Conservation (phyloP, 805 yeast genomes). For the Schwanniomyces sp. region DNA sequence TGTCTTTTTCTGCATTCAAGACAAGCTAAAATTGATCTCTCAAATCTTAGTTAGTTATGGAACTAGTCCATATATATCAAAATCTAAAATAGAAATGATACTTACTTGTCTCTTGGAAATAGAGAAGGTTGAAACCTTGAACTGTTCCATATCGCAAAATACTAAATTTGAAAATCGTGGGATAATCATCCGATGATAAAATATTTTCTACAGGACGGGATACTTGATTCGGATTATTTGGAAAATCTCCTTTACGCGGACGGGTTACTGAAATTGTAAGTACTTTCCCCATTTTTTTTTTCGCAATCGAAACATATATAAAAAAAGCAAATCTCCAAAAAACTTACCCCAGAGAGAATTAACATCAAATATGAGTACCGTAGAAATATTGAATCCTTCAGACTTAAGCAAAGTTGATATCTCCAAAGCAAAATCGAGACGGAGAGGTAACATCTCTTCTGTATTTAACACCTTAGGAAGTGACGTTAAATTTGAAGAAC, state of each 20-base stretch:
- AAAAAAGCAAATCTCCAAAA: not conserved
- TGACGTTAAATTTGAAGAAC: not conserved
- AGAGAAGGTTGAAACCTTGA: too few species aligned
- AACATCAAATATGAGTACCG: not conserved
- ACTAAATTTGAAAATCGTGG: too few species aligned
- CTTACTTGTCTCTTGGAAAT: too few species aligned
- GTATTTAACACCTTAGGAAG: conserved; percentile 7
- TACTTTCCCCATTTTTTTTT: not conserved
- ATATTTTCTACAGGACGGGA: not conserved
- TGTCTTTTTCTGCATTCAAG: too few species aligned
- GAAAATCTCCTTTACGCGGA: too few species aligned
- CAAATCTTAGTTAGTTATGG: too few species aligned
- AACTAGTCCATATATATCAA: too few species aligned
- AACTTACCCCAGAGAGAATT: not conserved
- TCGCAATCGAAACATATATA: not conserved
- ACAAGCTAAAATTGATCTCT: too few species aligned
- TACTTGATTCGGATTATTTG: too few species aligned
- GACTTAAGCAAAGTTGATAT: conserved; percentile 4
- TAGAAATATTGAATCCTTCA: not conserved
- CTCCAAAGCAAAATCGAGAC: conserved; percentile 7
- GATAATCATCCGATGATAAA: not conserved
- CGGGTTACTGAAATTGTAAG: not conserved
- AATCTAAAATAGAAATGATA: too few species aligned
- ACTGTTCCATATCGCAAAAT: too few species aligned
- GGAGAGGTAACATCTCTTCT: conserved; percentile 11